These are phyloP conservation scores for Ceratobasidium sp. DNA, from an alignment of 1,284 basidiomycete genomes.

Conservation along the genomic window DNA sequence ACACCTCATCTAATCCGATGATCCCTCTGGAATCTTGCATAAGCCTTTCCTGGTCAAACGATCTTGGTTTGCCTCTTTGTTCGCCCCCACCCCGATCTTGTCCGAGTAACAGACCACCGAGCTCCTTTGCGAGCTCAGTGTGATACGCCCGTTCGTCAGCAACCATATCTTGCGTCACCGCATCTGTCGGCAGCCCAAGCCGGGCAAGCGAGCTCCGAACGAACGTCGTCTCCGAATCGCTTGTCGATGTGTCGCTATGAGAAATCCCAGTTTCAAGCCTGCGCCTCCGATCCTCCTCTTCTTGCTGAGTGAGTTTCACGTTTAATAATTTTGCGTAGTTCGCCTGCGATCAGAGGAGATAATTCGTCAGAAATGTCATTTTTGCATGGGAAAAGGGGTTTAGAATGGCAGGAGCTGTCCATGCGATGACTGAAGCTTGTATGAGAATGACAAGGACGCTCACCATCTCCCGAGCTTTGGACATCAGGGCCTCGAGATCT, in stretches of 20 bases:
- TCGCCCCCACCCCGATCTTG: conserved; percentile 51
- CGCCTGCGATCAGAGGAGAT: conserved; percentile 53
- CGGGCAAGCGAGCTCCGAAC: conserved; percentile 90
- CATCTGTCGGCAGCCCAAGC: conserved; percentile 85
- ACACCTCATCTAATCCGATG: conserved; percentile 92
- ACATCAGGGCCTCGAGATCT: conserved; percentile 93
- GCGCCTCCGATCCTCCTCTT: conserved; percentile 53
- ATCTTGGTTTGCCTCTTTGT: conserved; percentile 53
- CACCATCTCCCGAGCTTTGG: conserved; percentile 94
- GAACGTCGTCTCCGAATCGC: conserved; percentile 82
- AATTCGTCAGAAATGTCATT: background rate
- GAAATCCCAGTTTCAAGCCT: conserved; percentile 46
- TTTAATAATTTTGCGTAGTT: conserved; percentile 90
- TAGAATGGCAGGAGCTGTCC: no score
- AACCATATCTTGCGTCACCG: conserved; percentile 93
- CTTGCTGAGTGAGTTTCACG: conserved; percentile 78
- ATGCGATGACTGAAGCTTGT: background rate
- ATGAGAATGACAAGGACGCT: conserved; percentile 24
- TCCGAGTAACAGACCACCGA: conserved; percentile 80
- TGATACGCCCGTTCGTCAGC: conserved; percentile 85
- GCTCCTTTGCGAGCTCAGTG: conserved; percentile 86
- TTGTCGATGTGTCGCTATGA: conserved; percentile 45
- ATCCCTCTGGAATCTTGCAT: conserved; percentile 78
- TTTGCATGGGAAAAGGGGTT: no score
- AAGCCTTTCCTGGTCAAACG: conserved; percentile 62